Base-by-base conservation (phyloP, 495 filamentous ascomycete species). In the Hyaloscypha bicolor region DNA sequence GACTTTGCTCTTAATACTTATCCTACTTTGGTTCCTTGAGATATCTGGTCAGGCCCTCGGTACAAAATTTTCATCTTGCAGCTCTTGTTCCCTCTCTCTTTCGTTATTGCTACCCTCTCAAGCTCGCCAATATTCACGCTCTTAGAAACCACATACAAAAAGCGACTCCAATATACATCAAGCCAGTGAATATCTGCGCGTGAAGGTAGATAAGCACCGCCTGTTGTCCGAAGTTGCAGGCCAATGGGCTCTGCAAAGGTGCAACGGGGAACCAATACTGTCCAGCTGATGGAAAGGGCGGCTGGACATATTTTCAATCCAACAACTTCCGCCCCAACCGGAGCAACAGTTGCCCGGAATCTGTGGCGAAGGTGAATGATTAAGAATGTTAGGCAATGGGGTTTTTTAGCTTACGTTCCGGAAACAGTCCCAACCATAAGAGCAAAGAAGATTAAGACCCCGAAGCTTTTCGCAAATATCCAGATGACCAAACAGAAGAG, bases 221-320 rank as follows among this genome's bases (percentile, higher is more conserved):
- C 79, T 25, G 83, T 68, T 31, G 79, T 77, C 63, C 85, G 79
- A 63, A 95, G 83, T 64, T 87, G 80, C n/a, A 95, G 79, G 2
- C 81, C 91, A 73, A 94, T 93, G 0, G 88, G 83, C 70, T 95
- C 92, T 42, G 89, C 85, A 65, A 93, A 83, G 0, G 91, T 94
- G 9, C 86, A 85, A 2, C 92, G 93, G 9, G 92, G 72, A 37
- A 90, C 88, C 14, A 95, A 80, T 8, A 85, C 76, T 22, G 95
- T 73, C 93, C 93, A 96, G 22, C 86, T 84, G n/a, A 95, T 86
- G 37, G 88, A 90, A 25, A 95, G 76, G 0, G 86, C 72, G 42
- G 89, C 86, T 31, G 92, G 92, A 3, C 94, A 79, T 55, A 92
- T 79, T 70, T 82, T 80, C 14, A 96, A 72, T 3, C 91, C 91